Conservation (phyloP, 1,284 basidiomycete species). For the Apiotrichum siamense region DNA sequence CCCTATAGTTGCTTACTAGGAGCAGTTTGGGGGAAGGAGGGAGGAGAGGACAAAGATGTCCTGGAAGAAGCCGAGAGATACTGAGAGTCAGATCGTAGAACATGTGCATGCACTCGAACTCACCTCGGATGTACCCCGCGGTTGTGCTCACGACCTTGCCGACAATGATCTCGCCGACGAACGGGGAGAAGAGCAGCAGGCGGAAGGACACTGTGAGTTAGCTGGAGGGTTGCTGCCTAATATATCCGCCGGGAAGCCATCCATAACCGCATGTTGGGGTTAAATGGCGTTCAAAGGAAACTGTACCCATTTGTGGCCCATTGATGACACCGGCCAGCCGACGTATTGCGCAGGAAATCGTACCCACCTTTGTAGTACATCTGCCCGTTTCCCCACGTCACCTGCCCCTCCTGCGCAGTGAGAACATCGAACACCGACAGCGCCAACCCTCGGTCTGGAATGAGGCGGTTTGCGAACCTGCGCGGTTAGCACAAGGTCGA, state of each 20-base stretch:
- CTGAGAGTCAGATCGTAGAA: constrained; percentile 48
- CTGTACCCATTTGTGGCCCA: too few relatives aligned
- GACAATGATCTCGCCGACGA: constrained; percentile 79
- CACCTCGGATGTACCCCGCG: constrained; percentile 73
- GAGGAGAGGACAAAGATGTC: constrained; percentile 73
- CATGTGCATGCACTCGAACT: constrained; percentile 30
- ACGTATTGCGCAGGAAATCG: too few relatives aligned
- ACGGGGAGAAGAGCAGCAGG: constrained; percentile 85
- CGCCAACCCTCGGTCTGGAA: constrained; percentile 88
- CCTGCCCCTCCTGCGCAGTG: constrained; percentile 80
- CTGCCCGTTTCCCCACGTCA: constrained; percentile 89
- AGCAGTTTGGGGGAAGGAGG: constrained; percentile 56
- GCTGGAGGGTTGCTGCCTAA: too few relatives aligned
- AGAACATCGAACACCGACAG: constrained; percentile 82
- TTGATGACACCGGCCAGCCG: too few relatives aligned
- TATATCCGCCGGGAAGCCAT: too few relatives aligned
- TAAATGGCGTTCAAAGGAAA: too few relatives aligned
- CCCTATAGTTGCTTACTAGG: constrained; percentile 17
- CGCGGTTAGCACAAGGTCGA: too few relatives aligned
- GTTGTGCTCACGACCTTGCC: constrained; percentile 82
- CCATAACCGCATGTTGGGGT: too few relatives aligned
- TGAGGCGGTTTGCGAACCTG: constrained; percentile 87
- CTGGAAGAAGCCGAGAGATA: constrained; percentile 88
- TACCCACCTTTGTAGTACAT: constrained; percentile 83
- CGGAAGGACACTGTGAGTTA: constrained; percentile 69